Base-by-base conservation (phyloP, 2,329 filamentous ascomycete species). In the Ophiostoma himal-ulmi region DNA sequence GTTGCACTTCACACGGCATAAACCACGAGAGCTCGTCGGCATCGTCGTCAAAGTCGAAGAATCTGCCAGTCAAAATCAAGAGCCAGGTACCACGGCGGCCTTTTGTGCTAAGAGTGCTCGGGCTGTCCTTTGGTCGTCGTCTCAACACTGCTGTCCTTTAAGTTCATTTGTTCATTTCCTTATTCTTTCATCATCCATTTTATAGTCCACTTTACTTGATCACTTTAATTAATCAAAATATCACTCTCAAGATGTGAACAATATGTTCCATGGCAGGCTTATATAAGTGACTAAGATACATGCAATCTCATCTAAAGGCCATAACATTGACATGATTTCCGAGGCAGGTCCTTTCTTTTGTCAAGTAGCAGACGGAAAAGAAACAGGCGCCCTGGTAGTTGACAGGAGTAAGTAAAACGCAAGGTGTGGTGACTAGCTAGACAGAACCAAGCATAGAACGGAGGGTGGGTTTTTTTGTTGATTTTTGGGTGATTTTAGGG, bases 381-480 rank as follows among this genome's bases (percentile, higher is more conserved):
- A 44, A 20, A 37, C 34, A 64, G 62, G 62, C 20, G n/a, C 62
- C 62, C 7, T 5, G 62, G 36, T 20, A 65, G 62, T 65, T 65
- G 62, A 39, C 62, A 41, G 36, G 57, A 36, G 8, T 11, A 22
- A 65, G 13, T 41, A 10, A 65, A 36, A 39, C 6, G 36, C 17
- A 65, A 65, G 62, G 62, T 39, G 60, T 64, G 22, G 60, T 64
- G 57, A 62, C 34, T 64, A 62, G 57, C 57, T 60, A 22, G 22
- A 26, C 5, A 22, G 52, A 26, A 54, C 52, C 52, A 17, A 62
- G 57, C 57, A 34, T 62, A 54, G 48, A 14, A 57, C 17, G 30
- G 30, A 30, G 30, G 30, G 30, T 0, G 1, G 30, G 1, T 65
- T 11, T 65, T 65, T 65, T 65, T 65, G 36, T 39, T 10, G 30